Conservation (phyloP, 73 alveolate species). For the Stentor coeruleus region DNA sequence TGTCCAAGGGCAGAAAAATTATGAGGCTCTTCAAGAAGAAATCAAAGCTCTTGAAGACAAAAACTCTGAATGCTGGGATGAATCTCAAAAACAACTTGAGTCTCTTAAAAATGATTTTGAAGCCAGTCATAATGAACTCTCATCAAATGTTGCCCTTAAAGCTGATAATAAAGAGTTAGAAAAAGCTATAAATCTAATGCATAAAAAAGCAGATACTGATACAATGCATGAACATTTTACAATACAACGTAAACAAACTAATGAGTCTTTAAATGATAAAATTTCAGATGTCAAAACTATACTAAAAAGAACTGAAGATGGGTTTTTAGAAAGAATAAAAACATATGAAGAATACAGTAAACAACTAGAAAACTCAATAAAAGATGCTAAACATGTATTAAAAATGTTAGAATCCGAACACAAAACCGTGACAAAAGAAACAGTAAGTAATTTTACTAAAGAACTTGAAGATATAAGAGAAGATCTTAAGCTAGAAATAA, state of each 20-base stretch:
- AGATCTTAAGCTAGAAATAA: not conserved
- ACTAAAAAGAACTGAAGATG: not conserved
- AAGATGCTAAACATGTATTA: not conserved
- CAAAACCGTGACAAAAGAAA: not conserved
- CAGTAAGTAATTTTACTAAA: not conserved
- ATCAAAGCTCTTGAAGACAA: not conserved
- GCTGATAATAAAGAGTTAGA: conserved; percentile 6
- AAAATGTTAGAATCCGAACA: not conserved
- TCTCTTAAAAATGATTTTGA: not conserved
- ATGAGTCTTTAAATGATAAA: not conserved
- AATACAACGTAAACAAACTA: not conserved
- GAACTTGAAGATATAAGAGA: not conserved
- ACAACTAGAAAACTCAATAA: not conserved
- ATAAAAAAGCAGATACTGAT: conserved; percentile 8
- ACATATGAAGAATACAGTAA: not conserved
- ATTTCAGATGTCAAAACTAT: not conserved
- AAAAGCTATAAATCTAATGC: not conserved
- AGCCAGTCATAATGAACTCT: not conserved
- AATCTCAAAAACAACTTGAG: not conserved
- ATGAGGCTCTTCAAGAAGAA: not conserved
- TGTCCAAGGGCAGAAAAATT: not conserved
- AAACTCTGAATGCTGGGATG: not conserved
- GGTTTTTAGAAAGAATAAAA: not conserved
- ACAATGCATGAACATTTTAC: not conserved
- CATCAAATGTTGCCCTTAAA: not conserved